phyloP scores from a whole-genome alignment of 805 yeast species.

The Yamadazyma olivae region DNA sequence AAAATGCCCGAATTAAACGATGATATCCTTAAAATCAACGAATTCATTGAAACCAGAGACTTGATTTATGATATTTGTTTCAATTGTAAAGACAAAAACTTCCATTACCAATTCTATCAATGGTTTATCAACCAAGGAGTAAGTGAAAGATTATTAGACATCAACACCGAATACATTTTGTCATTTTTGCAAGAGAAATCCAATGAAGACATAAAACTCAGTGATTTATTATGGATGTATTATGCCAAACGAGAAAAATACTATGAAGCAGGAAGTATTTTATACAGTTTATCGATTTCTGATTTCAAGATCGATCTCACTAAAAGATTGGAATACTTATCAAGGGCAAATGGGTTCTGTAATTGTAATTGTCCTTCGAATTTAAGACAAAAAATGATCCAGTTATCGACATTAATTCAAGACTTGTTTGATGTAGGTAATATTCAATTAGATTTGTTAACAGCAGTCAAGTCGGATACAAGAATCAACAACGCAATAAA shows the following conservation, averaged over 20 bases:
- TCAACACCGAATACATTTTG: slow-evolving; percentile 78
- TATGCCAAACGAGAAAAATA: slow-evolving; percentile 79
- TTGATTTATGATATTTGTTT: slow-evolving; percentile 73
- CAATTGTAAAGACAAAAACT: slow-evolving; percentile 72
- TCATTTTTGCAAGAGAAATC: slow-evolving; percentile 73
- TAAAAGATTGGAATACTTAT: slow-evolving; percentile 80
- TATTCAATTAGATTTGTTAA: slow-evolving; percentile 67
- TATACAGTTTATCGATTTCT: slow-evolving; percentile 68
- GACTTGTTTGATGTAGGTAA: slow-evolving; percentile 85
- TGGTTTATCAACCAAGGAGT: slow-evolving; percentile 83
- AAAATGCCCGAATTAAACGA: slow-evolving; percentile 34
- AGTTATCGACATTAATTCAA: slow-evolving; percentile 63
- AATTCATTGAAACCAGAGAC: slow-evolving; percentile 60
- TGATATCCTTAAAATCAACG: slow-evolving; percentile 40
- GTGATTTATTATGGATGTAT: slow-evolving; percentile 84
- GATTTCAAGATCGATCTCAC: slow-evolving; percentile 65
- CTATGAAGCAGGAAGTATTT: slow-evolving; percentile 78
- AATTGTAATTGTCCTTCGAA: slow-evolving; percentile 78
- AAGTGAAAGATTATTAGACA: slow-evolving; percentile 71
- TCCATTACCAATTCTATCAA: slow-evolving; percentile 88
- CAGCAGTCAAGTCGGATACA: slow-evolving; percentile 48
- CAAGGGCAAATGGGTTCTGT: slow-evolving; percentile 91
- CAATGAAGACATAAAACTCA: slow-evolving; percentile 61
- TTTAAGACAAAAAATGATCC: slow-evolving; percentile 72
- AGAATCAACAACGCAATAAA: slow-evolving; percentile 50